Evolutionary conservation across 257 asterid species (phyloP).

Genomic region (Rhazya stricta): DNA sequence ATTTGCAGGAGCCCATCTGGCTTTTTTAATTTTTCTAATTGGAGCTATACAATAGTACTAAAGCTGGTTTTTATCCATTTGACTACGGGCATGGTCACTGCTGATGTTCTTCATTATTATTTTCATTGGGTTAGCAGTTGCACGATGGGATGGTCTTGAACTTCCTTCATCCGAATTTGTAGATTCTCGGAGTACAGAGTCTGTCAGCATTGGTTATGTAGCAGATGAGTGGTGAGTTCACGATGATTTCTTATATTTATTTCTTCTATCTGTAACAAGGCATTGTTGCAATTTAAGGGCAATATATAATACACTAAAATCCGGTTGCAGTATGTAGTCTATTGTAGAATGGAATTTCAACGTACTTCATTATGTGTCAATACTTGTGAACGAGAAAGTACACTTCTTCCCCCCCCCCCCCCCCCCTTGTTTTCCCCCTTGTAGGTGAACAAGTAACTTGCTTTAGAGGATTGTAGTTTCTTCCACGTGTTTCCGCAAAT

Average conservation of each 20-base stretch:
- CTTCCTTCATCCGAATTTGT: conserved; percentile 26
- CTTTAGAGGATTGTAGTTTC: background rate
- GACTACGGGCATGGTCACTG: background rate
- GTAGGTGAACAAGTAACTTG: background rate
- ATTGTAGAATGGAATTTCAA: background rate
- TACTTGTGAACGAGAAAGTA: background rate
- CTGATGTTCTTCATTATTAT: background rate
- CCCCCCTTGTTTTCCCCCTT: no score
- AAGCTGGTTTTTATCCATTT: background rate
- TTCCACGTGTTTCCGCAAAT: background rate
- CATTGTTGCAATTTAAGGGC: background rate
- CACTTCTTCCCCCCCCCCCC: no score
- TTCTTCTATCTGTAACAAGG: background rate
- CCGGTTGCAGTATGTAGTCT: background rate
- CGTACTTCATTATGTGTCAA: background rate
- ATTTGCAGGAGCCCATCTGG: background rate
- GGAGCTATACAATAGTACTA: background rate
- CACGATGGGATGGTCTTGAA: conserved; percentile 66
- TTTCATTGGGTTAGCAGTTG: conserved; percentile 48
- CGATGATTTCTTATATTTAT: background rate
- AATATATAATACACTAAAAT: background rate
- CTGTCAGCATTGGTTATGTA: conserved; percentile 57
- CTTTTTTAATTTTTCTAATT: background rate
- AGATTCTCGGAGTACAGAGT: conserved; percentile 26
- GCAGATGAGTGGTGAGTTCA: conserved; percentile 84